Conservation (phyloP, 2,329 filamentous ascomycete genomes). For the Scleromitrula shiraiana region DNA sequence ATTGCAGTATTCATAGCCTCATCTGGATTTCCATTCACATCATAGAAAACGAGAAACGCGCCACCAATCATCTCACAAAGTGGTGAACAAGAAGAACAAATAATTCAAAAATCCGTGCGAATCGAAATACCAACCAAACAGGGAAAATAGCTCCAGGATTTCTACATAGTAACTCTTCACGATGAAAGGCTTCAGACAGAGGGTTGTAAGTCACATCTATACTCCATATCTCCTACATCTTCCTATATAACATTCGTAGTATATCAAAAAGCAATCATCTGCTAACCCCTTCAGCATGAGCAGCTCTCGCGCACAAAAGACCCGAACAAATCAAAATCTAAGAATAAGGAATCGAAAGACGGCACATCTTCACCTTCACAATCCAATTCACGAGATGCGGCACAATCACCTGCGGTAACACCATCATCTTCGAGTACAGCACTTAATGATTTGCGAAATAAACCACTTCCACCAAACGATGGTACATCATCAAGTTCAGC, state of each 20-base stretch:
- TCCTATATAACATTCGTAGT: slow-evolving; percentile 1
- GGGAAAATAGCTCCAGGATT: neutral
- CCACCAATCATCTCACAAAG: neutral
- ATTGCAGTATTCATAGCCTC: slow-evolving; percentile 2
- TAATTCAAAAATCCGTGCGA: neutral
- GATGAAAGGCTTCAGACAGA: slow-evolving; percentile 97
- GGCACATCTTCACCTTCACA: slow-evolving; percentile 71
- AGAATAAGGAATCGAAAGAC: slow-evolving; percentile 64
- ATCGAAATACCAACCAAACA: neutral
- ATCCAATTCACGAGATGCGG: slow-evolving; percentile 40
- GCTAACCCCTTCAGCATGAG: slow-evolving; percentile 53
- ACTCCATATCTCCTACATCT: slow-evolving; percentile 14
- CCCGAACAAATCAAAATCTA: slow-evolving; percentile 70
- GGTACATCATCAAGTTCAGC: slow-evolving; percentile 21
- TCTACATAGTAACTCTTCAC: slow-evolving; percentile 32
- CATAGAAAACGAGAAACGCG: slow-evolving; percentile 1
- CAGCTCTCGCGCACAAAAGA: slow-evolving; percentile 88
- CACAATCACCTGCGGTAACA: slow-evolving; percentile 59
- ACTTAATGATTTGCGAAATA: slow-evolving; percentile 77
- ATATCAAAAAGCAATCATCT: slow-evolving; percentile 13
- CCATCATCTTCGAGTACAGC: slow-evolving; percentile 86
- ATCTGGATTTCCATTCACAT: neutral
- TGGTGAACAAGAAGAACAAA: slow-evolving; percentile 3
- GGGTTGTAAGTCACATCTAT: slow-evolving; percentile 64
- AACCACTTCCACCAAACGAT: slow-evolving; percentile 59